Conservation (phyloP, 495 filamentous ascomycete species). For the Penicillium pulvis region DNA sequence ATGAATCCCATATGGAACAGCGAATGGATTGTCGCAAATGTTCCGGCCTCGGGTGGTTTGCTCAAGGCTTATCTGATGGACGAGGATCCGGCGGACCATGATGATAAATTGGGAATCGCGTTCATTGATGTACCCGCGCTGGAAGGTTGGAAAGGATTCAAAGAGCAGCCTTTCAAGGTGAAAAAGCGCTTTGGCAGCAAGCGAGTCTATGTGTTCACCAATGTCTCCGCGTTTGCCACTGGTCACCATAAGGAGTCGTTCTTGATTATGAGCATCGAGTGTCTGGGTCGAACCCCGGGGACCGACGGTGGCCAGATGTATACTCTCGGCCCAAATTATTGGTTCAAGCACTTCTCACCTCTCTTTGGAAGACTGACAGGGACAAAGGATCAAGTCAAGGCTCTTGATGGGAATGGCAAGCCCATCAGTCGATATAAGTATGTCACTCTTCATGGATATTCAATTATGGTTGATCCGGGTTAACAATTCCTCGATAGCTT, state of each 20-base stretch:
- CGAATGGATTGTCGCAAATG: slow-evolving; percentile 84
- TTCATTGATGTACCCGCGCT: slow-evolving; percentile 62
- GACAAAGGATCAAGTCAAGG: slow-evolving; percentile 63
- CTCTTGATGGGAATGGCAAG: slow-evolving; percentile 50
- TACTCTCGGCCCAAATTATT: slow-evolving; percentile 73
- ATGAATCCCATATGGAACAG: slow-evolving; percentile 79
- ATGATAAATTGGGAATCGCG: slow-evolving; percentile 85
- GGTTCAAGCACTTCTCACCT: slow-evolving; percentile 84
- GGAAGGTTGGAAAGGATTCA: slow-evolving; percentile 68
- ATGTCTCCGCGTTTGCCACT: slow-evolving; percentile 58
- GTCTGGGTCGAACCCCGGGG: slow-evolving; percentile 71
- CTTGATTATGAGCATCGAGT: slow-evolving; percentile 68
- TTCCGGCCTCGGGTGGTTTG: slow-evolving; percentile 74
- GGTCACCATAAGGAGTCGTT: slow-evolving; percentile 57
- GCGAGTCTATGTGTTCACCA: slow-evolving; percentile 73
- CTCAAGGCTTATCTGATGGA: slow-evolving; percentile 84
- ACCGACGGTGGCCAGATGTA: slow-evolving; percentile 76
- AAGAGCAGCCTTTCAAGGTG: slow-evolving; percentile 66
- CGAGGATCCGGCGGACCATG: slow-evolving; percentile 83
- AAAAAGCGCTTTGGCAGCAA: slow-evolving; percentile 86
- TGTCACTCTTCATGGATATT: slow-evolving; percentile 23
- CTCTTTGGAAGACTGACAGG: slow-evolving; percentile 82
- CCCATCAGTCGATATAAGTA: slow-evolving; percentile 69
- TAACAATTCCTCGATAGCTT: slow-evolving; percentile 57
- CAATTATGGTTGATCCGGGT: slow-evolving; percentile 4